Percentiles rank a stretch among this genome's conserved stretches.
These are phyloP conservation scores for Stylosanthes scabra DNA, from an alignment of 331 rosid genomes.

Conservation along the genomic window DNA sequence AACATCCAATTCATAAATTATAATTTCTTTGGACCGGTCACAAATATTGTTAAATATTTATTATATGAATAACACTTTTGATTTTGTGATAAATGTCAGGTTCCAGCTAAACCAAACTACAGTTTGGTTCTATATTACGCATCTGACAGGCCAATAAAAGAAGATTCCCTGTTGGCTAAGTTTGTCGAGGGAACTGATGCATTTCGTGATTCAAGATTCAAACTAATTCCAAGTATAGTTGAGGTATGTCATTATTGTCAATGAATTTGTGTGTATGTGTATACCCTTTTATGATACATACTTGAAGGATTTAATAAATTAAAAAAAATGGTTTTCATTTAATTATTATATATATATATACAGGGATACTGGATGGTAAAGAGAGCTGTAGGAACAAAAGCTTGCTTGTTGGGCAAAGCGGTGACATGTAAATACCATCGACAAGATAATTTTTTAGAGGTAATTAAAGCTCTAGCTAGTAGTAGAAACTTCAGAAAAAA, in stretches of 20 bases:
- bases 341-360: background rate
- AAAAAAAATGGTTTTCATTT: conserved; percentile 41
- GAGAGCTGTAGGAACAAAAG: conserved; percentile 98
- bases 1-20: too few relatives aligned
- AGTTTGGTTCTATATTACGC: conserved; percentile 83
- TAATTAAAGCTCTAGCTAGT: conserved; percentile 32
- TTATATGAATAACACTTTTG: background rate
- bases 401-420: conserved; percentile 92
- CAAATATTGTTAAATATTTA: too few relatives aligned
- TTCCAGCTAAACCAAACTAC: conserved; percentile 96
- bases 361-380: conserved; percentile 99
- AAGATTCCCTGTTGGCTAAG: conserved; percentile 71
- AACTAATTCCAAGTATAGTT: conserved; percentile 89
- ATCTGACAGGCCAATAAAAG: conserved; percentile 68
- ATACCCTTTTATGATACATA: background rate
- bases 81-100: conserved; percentile 46
- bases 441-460: conserved; percentile 88
- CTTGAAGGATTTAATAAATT: background rate
- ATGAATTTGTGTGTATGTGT: too few relatives aligned
- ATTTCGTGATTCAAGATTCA: conserved; percentile 81
- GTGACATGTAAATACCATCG: conserved; percentile 82
- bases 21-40: too few relatives aligned
- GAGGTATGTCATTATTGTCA: conserved; percentile 50
- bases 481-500: conserved; percentile 6
- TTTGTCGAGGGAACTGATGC: conserved; percentile 77